Evolutionary conservation across 2,329 filamentous ascomycete genomes (phyloP), one percentile per base, ranked within the genome.

Genomic region (Hypoxylon sp.): DNA sequence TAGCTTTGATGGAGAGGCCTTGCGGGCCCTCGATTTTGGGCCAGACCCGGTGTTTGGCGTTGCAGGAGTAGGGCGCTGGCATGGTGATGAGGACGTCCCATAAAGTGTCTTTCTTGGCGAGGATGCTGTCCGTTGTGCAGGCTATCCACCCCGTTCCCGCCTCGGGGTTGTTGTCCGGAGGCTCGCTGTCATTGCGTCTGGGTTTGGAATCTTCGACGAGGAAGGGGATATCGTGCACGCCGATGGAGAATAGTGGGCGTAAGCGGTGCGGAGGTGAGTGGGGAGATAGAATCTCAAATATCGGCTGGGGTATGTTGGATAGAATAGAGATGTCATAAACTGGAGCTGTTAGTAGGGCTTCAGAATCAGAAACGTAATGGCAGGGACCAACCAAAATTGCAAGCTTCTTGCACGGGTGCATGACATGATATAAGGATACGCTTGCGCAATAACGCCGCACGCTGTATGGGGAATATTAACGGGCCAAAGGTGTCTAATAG

Each of bases 251-350:
- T n/a, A 99, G 86, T 0, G 95, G 92, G 23, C 90, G 88, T 30
- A 96, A 85, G 64, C 93, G 86, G 66, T 91, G 85, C 0, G 87
- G 85, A 25, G 89, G 84, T 2, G 87, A 85, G 25, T 85, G 84
- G 0, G 86, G 78, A 19, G 90, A 87, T n/a, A 97, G 83, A 13
- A 91, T 81, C 56, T 94, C 89, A 63, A 87, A 84, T 46, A 94
- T 86, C 30, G 91, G 89, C 38, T 90, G 85, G 28, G 96, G 94
- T 46, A 98, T 91, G 73, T 94, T 97, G 48, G 94, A 94, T 34
- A 99, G 85, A 59, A 98, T 87, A n/a, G 95, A 98, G 56, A 98
- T 87, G 78, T 96, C 90, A 81, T 98, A 99, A 68, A 98, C 96
- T 95, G 69, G 17, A 19, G 30, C 13, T 36, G 74, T 80, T 56